These are phyloP conservation scores for Saccharomyces kudriavzevii DNA, from an alignment of 805 yeast genomes.

Conservation along the genomic window DNA sequence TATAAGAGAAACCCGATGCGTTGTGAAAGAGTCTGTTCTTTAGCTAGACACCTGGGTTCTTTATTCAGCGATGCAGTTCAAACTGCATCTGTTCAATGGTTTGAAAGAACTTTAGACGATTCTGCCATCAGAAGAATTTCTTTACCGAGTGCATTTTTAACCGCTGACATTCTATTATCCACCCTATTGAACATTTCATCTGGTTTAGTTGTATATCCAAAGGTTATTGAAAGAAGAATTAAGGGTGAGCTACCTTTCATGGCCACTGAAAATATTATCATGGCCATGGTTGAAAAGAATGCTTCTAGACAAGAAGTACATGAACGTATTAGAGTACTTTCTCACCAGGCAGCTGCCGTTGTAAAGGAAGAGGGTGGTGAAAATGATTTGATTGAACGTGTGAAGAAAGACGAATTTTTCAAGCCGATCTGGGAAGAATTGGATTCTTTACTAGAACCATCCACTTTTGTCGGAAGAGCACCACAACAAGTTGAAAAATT, in stretches of 20 bases:
- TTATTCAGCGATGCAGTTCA: slow-evolving; percentile 87
- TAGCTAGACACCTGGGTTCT: slow-evolving; percentile 90
- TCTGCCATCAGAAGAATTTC: slow-evolving; percentile 96
- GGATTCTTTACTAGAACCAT: slow-evolving; percentile 76
- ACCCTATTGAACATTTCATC: slow-evolving; percentile 87
- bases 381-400: slow-evolving; percentile 88
- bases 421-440: slow-evolving; percentile 82
- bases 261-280: slow-evolving; percentile 98
- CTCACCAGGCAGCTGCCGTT: slow-evolving; percentile 95
- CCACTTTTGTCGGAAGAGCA: slow-evolving; percentile 96
- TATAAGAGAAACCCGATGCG: slow-evolving; percentile 99
- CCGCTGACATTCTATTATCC: slow-evolving; percentile 86
- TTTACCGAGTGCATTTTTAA: slow-evolving; percentile 90
- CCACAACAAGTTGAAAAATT: slow-evolving; percentile 96
- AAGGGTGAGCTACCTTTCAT: slow-evolving; percentile 92
- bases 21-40: slow-evolving; percentile 97
- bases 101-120: slow-evolving; percentile 97
- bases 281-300: slow-evolving; percentile 99
- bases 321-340: slow-evolving; percentile 91
- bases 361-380: slow-evolving; percentile 98
- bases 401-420: slow-evolving; percentile 70
- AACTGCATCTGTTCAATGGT: slow-evolving; percentile 98
- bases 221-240: slow-evolving; percentile 96
- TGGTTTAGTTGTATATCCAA: slow-evolving; percentile 95
- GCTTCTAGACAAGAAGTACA: slow-evolving; percentile 98